A percentile compares a stretch with the other conserved stretches of the same genome.
Evolutionary conservation across 306 rosid species (phyloP).

Genomic region (Gillenia trifoliata): DNA sequence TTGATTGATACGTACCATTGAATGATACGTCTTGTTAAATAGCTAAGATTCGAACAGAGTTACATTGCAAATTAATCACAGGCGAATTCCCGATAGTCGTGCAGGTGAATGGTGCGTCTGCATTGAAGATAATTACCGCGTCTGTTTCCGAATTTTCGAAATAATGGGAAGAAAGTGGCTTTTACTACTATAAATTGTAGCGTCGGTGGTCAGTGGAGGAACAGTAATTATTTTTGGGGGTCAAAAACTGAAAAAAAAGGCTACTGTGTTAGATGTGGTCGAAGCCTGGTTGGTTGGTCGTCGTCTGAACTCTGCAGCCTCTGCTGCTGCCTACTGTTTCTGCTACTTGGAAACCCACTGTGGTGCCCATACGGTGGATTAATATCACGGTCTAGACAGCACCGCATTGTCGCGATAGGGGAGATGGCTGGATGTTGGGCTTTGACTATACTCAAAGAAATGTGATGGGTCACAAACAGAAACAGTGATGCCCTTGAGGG

Average conservation of each 20-base stretch:
- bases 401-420: background rate
- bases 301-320: constrained; percentile 5
- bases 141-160: too few species aligned
- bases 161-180: background rate
- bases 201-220: constrained; percentile 12
- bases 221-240: background rate
- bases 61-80: too few species aligned
- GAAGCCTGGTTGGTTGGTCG: background rate
- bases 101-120: too few species aligned
- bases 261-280: too few species aligned
- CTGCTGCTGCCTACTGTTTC: background rate
- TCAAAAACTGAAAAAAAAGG: background rate
- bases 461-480: background rate
- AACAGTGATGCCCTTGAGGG: background rate
- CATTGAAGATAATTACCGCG: too few species aligned
- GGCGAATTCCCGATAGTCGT: too few species aligned
- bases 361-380: background rate
- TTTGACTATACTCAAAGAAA: background rate
- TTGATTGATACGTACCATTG: too few species aligned
- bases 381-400: background rate
- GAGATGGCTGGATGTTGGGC: background rate
- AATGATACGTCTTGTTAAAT: too few species aligned
- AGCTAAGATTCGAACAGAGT: too few species aligned
- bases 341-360: background rate
- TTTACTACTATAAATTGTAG: background rate